phyloP scores from a whole-genome alignment of 2,329 filamentous ascomycete species.

The Ophiostoma ulmi region DNA sequence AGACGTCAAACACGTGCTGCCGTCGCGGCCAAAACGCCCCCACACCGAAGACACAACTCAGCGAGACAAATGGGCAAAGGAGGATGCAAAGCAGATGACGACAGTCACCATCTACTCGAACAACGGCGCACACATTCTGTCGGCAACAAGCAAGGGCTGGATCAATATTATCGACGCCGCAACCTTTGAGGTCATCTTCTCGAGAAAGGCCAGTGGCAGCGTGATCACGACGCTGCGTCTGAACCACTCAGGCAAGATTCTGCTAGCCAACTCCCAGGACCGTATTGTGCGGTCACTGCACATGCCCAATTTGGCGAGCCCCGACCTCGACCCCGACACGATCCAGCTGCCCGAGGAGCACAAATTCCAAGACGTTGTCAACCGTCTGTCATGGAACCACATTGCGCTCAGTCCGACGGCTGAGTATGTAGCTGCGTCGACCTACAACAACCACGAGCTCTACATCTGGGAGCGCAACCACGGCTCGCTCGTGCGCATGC shows the following conservation, averaged over 20 bases:
- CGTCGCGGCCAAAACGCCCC: slow-evolving; percentile 73
- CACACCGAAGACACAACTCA: slow-evolving; percentile 64
- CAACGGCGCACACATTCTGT: slow-evolving; percentile 79
- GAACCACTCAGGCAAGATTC: slow-evolving; percentile 74
- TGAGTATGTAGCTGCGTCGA: slow-evolving; percentile 93
- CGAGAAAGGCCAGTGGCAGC: slow-evolving; percentile 78
- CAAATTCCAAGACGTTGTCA: slow-evolving; percentile 97
- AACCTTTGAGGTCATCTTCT: slow-evolving; percentile 79
- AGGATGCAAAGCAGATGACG: slow-evolving; percentile 91
- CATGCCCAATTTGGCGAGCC: slow-evolving; percentile 68
- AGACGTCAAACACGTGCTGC: slow-evolving; percentile 69
- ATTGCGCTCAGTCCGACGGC: slow-evolving; percentile 91
- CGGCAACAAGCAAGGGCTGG: slow-evolving; percentile 92
- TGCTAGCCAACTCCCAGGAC: slow-evolving; percentile 90
- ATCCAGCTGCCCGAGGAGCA: slow-evolving; percentile 90
- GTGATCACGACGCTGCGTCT: slow-evolving; percentile 84
- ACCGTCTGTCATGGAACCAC: slow-evolving; percentile 92
- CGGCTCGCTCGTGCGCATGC: slow-evolving; percentile 90
- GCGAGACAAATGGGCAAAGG: slow-evolving; percentile 79
- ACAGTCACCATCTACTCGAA: slow-evolving; percentile 87
- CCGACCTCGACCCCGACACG: slow-evolving; percentile 72
- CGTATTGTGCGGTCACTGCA: slow-evolving; percentile 90
- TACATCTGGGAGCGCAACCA: slow-evolving; percentile 97
- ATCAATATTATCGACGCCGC: slow-evolving; percentile 88
- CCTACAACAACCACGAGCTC: slow-evolving; percentile 97